Base-by-base conservation (phyloP, 73 alveolate genomes). In the Paramecium bursaria region DNA sequence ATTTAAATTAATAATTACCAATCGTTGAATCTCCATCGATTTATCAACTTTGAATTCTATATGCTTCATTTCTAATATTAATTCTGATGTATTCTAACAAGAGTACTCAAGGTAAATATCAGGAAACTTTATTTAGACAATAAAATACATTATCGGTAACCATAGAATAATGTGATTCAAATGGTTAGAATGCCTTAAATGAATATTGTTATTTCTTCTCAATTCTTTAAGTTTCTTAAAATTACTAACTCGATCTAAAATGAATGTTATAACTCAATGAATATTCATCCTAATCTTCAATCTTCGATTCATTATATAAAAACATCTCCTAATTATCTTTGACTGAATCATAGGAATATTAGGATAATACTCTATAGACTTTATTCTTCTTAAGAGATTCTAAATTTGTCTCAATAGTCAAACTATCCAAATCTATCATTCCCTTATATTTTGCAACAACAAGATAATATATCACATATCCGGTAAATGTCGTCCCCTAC, bases 111-210 rank as follows among this genome's bases (percentile, higher is more conserved):
- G 4, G 27, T 25, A 67, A 0, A 67, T 47, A 25, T 67, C 53
- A 1, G 82, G 82, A 19, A 67, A 67, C 82, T 67, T 25, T 39
- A 26, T 25, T 67, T 33, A 35, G 1, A 22, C 2, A 13, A 10
- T 4, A 35, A 15, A 2, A 3, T 67, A 67, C 82, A 35, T 67
- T 67, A 1, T 67, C 82, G 10, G 50, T 31, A 19, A 67, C 55
- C 82, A 67, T 67, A 5, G 82, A 67, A 67, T 67, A 67, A 42
- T 67, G 82, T 21, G 82, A 67, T 21, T 67, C 82, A 67, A 67
- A 67, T 6, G 82, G 82, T 35, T 67, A 23, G 21, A 67, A 67
- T 67, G 82, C 82, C 21, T 67, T 67, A 17, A 67, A 67, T 11
- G 53, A 25, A 42, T 67, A 47, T 21, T 33, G 3, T 67, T 67